Base-by-base conservation (phyloP, 139 green algal genomes). In the Pleodorina starrii region DNA sequence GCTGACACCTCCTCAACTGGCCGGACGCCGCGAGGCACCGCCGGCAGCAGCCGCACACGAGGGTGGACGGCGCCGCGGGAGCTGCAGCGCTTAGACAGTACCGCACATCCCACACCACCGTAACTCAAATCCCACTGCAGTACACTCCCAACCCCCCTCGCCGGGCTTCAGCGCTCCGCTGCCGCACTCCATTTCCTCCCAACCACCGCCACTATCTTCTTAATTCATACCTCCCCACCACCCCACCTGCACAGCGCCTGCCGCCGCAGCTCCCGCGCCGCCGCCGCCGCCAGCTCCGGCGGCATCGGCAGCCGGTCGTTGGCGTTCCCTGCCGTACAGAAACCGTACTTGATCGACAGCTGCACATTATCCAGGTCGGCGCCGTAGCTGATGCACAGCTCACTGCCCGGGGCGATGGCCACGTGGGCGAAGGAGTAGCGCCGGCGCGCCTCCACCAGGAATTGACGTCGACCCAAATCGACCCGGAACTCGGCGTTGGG, bases 311-410 rank as follows among this genome's bases (percentile, higher is more conserved):
- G 43, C 11, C 82, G 63, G 82, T 88, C 82, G 46, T 79, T 88
- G 32, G 32, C 17, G 68, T 88, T 88, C 4, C 66, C 82, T 9
- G 60, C 5, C 44, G 66, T 51, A 9, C 32, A 50, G 44, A 88
- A 88, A 21, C 82, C 82, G 82, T 88, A 88, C 82, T 68, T 79
- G 46, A 88, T 35, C n/a, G 74, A 44, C 82, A 66, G 66, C 35
- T 40, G 63, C 44, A 43, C 43, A 10, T 42, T 69, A 32, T 79
- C 66, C 43, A 88, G 66, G 2, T 29, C 82, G 32, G 23, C 10
- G 12, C 81, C 82, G 43, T 80, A 88, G 35, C 82, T 88, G 21
- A 88, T 80, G 44, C 19, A 42, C 32, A 88, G 9, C 82, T 88
- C 82, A 11, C 1, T 23, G 32, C 66, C 82, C 17, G 82, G 44